Conservation (phyloP, 331 rosid genomes). For the Cydonia oblonga region DNA sequence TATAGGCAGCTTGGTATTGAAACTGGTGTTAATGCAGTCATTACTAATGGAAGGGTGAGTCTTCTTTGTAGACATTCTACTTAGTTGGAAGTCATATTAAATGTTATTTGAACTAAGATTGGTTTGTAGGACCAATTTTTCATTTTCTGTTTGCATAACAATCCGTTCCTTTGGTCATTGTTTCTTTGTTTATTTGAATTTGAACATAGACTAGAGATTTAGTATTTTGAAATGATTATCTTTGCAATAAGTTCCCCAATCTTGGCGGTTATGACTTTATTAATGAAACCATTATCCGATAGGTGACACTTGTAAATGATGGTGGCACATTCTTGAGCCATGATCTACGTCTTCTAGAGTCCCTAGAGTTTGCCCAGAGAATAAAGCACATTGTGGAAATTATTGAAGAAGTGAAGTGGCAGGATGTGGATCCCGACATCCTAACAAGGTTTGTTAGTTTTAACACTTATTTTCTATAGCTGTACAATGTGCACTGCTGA, state of each 20-base stretch:
- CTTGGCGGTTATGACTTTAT: neutral
- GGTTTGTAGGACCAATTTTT: neutral
- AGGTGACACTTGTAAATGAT: constrained; percentile 53
- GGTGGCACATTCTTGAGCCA: constrained; percentile 71
- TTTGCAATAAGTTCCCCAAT: neutral
- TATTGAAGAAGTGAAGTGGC: constrained; percentile 74
- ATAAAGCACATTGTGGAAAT: constrained; percentile 70
- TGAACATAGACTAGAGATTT: neutral
- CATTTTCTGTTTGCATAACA: too few species aligned
- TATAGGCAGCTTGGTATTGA: constrained; percentile 49
- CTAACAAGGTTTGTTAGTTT: constrained; percentile 60
- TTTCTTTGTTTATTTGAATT: neutral
- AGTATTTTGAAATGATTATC: neutral
- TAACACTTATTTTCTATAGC: neutral
- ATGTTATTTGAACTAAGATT: neutral
- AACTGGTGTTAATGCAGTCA: constrained; percentile 57
- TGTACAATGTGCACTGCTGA: neutral
- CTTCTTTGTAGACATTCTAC: neutral
- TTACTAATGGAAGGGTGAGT: constrained; percentile 98
- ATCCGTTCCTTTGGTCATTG: neutral
- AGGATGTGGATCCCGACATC: constrained; percentile 65
- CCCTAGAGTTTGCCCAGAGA: constrained; percentile 77
- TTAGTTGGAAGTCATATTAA: neutral
- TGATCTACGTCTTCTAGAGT: constrained; percentile 86
- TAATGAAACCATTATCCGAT: neutral